Percentiles rank a stretch among this genome's conserved stretches.
phyloP scores from a whole-genome alignment of 1,139 yeast genomes.

The Debaryomyces psychrophilus region DNA sequence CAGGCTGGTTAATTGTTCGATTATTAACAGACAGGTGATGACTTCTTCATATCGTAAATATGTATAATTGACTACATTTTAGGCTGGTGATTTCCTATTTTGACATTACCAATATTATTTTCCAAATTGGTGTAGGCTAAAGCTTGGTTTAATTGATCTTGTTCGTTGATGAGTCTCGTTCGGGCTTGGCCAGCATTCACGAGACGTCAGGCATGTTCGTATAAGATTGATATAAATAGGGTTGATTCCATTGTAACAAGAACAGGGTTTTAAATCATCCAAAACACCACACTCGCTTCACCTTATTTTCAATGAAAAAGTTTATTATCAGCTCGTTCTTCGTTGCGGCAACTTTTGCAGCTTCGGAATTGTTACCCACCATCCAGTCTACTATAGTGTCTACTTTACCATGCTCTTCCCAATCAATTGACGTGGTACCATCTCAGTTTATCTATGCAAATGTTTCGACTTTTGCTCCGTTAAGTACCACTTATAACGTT shows the following conservation, averaged over 20 bases:
- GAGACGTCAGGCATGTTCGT: background rate
- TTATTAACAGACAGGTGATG: conserved; percentile 1
- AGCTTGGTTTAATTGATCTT: conserved; percentile 3
- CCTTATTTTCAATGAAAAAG: conserved; percentile 16
- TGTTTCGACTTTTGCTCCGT: conserved; percentile 15
- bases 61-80: background rate
- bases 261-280: background rate
- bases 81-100: conserved; percentile 1
- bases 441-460: conserved; percentile 31
- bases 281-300: conserved; percentile 8
- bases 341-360: conserved; percentile 24
- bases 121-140: background rate
- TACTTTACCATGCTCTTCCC: conserved; percentile 24
- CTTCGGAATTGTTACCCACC: conserved; percentile 29
- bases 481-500: conserved; percentile 12
- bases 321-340: conserved; percentile 17
- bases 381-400: conserved; percentile 35
- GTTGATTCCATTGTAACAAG: background rate
- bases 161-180: background rate
- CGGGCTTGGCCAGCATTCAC: conserved; percentile 5
- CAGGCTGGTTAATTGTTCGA: conserved; percentile 4
- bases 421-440: conserved; percentile 25
- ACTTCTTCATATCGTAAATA: conserved; percentile 5
- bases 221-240: conserved; percentile 2
- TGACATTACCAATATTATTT: background rate